Evolutionary conservation across 2,329 filamentous ascomycete genomes (phyloP).

Genomic region (Ascochyta pisi): DNA sequence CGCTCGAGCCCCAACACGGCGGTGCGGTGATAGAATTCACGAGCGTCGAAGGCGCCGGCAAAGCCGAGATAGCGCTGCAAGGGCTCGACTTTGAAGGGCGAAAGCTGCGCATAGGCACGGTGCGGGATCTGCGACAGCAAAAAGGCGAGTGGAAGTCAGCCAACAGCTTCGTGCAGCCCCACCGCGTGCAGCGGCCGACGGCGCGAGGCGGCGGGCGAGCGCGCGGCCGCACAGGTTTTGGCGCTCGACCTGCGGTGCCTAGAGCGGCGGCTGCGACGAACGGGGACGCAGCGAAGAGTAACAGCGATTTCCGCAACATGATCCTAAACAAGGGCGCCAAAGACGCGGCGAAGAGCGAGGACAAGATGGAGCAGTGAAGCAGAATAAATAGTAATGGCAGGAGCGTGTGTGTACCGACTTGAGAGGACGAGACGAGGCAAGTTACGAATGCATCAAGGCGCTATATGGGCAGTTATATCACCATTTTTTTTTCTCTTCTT

Average conservation of each 20-base stretch:
- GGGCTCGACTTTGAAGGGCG: slow-evolving; percentile 49
- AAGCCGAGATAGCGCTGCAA: slow-evolving; percentile 62
- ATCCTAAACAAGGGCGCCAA: slow-evolving; percentile 52
- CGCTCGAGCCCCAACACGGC: slow-evolving; percentile 79
- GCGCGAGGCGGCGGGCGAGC: slow-evolving; percentile 37
- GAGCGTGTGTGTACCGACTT: neutral
- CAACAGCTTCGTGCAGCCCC: slow-evolving; percentile 40
- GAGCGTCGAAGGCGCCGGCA: slow-evolving; percentile 73
- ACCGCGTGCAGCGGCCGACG: slow-evolving; percentile 37
- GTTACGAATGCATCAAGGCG: slow-evolving; percentile 18
- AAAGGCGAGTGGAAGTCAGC: slow-evolving; percentile 49
- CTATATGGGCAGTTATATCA: neutral
- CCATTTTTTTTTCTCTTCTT: no score
- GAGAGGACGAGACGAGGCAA: neutral
- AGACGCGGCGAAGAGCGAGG: slow-evolving; percentile 24
- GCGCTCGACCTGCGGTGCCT: slow-evolving; percentile 37
- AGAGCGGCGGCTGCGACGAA: slow-evolving; percentile 20
- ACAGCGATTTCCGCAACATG: slow-evolving; percentile 65
- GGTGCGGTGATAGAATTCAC: slow-evolving; percentile 86
- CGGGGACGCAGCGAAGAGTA: slow-evolving; percentile 56
- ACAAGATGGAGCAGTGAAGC: slow-evolving; percentile 28
- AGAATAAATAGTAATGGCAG: slow-evolving; percentile 23
- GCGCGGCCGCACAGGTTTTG: slow-evolving; percentile 37
- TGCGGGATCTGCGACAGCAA: slow-evolving; percentile 55
- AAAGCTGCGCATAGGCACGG: slow-evolving; percentile 56